A percentile compares a stretch with the other conserved stretches of the same genome.
Conservation (phyloP, 2,329 filamentous ascomycete genomes). For the Neodidymelliopsis sp. region DNA sequence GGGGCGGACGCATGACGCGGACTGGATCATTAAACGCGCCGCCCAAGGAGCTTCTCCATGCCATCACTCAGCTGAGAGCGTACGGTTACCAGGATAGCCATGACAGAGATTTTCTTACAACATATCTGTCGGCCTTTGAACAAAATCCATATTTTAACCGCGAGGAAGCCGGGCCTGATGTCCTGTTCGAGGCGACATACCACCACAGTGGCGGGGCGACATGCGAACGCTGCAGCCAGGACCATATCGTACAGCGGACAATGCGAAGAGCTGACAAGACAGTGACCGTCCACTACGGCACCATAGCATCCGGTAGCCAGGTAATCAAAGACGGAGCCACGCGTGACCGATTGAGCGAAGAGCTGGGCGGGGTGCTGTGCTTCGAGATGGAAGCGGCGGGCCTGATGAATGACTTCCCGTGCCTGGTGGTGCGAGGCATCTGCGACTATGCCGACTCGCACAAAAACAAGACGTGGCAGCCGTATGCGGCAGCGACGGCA, state of each 20-base stretch:
- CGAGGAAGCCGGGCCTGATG: background rate
- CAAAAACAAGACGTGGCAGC: constrained; percentile 15
- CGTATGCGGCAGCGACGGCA: constrained; percentile 10
- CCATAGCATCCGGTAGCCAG: constrained; percentile 17
- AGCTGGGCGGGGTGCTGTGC: constrained; percentile 11
- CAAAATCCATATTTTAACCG: background rate
- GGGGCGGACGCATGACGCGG: background rate
- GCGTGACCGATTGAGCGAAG: constrained; percentile 12
- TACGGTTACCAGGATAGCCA: background rate
- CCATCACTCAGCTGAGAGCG: constrained; percentile 2
- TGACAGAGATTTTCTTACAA: background rate
- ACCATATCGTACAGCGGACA: background rate
- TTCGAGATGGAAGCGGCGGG: constrained; percentile 15
- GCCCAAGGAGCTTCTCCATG: constrained; percentile 10
- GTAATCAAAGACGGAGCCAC: constrained; percentile 15
- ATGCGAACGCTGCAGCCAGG: constrained; percentile 11
- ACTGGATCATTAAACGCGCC: constrained; percentile 18
- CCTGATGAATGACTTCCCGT: constrained; percentile 9
- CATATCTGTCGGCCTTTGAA: background rate
- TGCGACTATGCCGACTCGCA: constrained; percentile 13
- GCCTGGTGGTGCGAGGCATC: constrained; percentile 13
- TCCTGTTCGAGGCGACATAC: constrained; percentile 2
- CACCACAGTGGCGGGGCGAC: constrained; percentile 2
- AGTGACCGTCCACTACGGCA: constrained; percentile 13
- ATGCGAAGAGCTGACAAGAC: background rate